Percentiles rank a stretch among this genome's conserved stretches.
Evolutionary conservation across 2,329 filamentous ascomycete species (phyloP).

Genomic region (Uncinocarpus reesii): DNA sequence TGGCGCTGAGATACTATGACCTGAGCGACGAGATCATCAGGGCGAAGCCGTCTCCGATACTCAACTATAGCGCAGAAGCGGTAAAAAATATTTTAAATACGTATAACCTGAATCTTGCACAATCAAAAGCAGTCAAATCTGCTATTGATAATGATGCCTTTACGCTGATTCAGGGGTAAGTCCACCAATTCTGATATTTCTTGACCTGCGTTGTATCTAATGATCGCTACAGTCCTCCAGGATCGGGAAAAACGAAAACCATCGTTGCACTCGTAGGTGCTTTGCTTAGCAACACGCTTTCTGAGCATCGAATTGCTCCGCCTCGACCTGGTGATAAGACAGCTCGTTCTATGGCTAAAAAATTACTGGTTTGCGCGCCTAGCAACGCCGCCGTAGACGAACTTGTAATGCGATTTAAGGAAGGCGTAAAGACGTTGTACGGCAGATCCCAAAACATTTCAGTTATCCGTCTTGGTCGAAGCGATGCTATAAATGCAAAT

Average conservation of each 20-base stretch:
- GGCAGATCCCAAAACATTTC: slow-evolving; percentile 68
- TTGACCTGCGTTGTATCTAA: slow-evolving; percentile 11
- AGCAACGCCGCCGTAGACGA: slow-evolving; percentile 98
- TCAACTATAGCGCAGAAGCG: slow-evolving; percentile 66
- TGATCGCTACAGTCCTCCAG: slow-evolving; percentile 58
- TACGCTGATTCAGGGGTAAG: slow-evolving; percentile 80
- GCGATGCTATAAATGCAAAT: slow-evolving; percentile 80
- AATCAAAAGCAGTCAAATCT: slow-evolving; percentile 83
- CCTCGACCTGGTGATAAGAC: slow-evolving; percentile 33
- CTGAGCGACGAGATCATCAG: slow-evolving; percentile 83
- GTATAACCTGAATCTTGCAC: slow-evolving; percentile 77
- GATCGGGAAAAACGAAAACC: slow-evolving; percentile 96
- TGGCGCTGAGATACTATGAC: slow-evolving; percentile 90
- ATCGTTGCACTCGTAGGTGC: slow-evolving; percentile 94
- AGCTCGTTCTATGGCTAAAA: slow-evolving; percentile 50
- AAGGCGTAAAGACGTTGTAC: slow-evolving; percentile 66
- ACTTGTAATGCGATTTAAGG: slow-evolving; percentile 81
- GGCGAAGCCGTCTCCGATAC: slow-evolving; percentile 79
- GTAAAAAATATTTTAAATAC: slow-evolving; percentile 59
- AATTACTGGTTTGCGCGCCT: slow-evolving; percentile 90
- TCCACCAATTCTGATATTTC: slow-evolving; percentile 5
- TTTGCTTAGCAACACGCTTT: slow-evolving; percentile 54
- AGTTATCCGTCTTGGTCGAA: slow-evolving; percentile 79
- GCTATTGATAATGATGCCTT: slow-evolving; percentile 94
- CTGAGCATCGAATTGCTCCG: slow-evolving; percentile 41